Evolutionary conservation across 139 green algal genomes (phyloP).

Genomic region (Klebsormidium nitens): DNA sequence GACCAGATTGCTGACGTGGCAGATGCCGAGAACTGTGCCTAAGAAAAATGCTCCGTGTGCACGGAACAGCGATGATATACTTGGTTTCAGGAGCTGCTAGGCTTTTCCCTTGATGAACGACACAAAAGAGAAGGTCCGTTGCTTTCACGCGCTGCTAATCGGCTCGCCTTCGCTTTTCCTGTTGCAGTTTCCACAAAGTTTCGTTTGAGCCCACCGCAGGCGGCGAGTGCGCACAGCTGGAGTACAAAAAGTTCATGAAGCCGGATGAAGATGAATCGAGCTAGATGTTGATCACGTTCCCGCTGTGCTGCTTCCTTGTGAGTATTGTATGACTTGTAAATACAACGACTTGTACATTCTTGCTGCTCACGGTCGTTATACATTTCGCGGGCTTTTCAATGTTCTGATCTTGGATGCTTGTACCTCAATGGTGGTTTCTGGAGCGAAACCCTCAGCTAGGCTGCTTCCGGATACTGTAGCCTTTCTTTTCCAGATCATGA

Average conservation of each 20-base stretch:
- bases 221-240: conserved; percentile 21
- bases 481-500: too few relatives aligned
- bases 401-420: too few relatives aligned
- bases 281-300: too few relatives aligned
- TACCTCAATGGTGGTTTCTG: too few relatives aligned
- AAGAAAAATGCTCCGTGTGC: background rate
- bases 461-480: too few relatives aligned
- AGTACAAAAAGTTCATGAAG: conserved; percentile 39
- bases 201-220: conserved; percentile 17
- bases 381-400: too few relatives aligned
- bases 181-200: conserved; percentile 36
- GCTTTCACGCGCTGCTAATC: background rate
- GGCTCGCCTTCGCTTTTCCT: background rate
- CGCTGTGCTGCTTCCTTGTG: too few relatives aligned
- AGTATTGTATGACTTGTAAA: too few relatives aligned
- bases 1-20: background rate
- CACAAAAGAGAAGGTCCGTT: background rate
- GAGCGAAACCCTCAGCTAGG: too few relatives aligned
- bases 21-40: background rate
- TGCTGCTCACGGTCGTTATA: too few relatives aligned
- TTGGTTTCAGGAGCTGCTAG: background rate
- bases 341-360: too few relatives aligned
- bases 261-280: conserved; percentile 24
- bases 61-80: background rate
- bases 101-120: background rate